These are phyloP conservation scores for Zanthoxylum bungeanum DNA, from an alignment of 345 rosid genomes.

Conservation along the genomic window DNA sequence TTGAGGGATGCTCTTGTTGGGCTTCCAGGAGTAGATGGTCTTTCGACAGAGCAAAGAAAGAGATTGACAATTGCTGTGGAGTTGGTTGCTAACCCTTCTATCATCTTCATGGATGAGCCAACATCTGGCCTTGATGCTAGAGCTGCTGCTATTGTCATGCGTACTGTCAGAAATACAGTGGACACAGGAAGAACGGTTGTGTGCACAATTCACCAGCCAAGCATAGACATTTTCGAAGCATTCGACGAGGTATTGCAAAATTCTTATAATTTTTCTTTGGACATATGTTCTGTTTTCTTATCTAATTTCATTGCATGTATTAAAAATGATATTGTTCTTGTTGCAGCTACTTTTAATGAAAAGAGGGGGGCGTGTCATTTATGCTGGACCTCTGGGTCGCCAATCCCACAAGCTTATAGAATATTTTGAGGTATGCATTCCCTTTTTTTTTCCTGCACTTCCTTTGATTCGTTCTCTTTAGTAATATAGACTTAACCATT, in stretches of 20 bases:
- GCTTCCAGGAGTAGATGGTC: slow-evolving; percentile 81
- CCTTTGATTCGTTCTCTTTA: neutral
- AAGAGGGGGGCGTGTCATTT: slow-evolving; percentile 92
- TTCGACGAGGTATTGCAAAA: slow-evolving; percentile 70
- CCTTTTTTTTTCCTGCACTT: neutral
- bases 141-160: slow-evolving; percentile 96
- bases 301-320: neutral
- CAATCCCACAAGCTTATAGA: slow-evolving; percentile 74
- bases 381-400: slow-evolving; percentile 74
- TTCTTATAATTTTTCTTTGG: neutral
- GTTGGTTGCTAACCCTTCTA: slow-evolving; percentile 88
- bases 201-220: slow-evolving; percentile 95
- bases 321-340: slow-evolving; percentile 5
- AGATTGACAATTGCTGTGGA: slow-evolving; percentile 95
- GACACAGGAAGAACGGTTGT: slow-evolving; percentile 94
- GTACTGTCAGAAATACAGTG: slow-evolving; percentile 86
- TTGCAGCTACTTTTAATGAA: slow-evolving; percentile 78
- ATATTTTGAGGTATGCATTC: slow-evolving; percentile 66
- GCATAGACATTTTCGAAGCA: slow-evolving; percentile 88
- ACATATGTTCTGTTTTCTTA: neutral
- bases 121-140: slow-evolving; percentile 96
- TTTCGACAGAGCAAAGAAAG: slow-evolving; percentile 91
- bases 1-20: slow-evolving; percentile 78
- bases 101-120: slow-evolving; percentile 95
- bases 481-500: neutral